Base-by-base conservation (phyloP, 768 basidiomycete species). In the Tulasnella calospora region DNA sequence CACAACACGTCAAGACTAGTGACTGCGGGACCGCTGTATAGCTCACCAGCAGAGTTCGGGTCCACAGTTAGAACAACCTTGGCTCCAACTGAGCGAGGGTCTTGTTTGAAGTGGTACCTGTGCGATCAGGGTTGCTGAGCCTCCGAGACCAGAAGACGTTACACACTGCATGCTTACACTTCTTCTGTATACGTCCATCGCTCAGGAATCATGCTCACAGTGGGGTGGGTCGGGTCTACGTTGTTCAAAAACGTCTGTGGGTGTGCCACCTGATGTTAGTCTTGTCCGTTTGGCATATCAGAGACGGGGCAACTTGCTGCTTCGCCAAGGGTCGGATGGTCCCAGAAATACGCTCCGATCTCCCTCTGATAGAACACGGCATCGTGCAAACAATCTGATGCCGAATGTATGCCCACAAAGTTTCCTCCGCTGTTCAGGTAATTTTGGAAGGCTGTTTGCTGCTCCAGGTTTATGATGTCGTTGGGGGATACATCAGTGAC, bases 31-130 rank as follows among this genome's bases (percentile, higher is more conserved):
- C 67, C 33, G 27, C n/a, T 19, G 38, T 33, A 44, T 61, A 38
- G 73, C 89, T 92, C 89, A 41, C 83, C 82, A 81, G 92, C 92
- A 69, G 87, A 91, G 8, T 87, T 87, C 81, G 92, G 91, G 81
- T 94, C 87, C 0, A 91, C 92, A 6, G 88, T 85, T 12, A 94
- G 85, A 6, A 94, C 80, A 3, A 94, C 87, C 13, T 85, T 84
- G 0, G 92, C 91, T 13, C 92, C 92, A 2, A 91, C 81, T 0
- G 82, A 82, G 74, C 92, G 86, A 40, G 93, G 93, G 82, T 94
- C 91, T 6, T 89, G 90, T 78, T 90, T 86, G 83, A 92, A 93
- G 81, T 91, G 90, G 82, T 93, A 93, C 85, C 89, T 91, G 77
- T 47, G 70, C 9, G 17, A 36, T 12, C 9, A 44, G 15, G 2